Evolutionary conservation across 495 filamentous ascomycete genomes (phyloP), one percentile per base, ranked within the genome.

Genomic region (Aspergillus wentii): DNA sequence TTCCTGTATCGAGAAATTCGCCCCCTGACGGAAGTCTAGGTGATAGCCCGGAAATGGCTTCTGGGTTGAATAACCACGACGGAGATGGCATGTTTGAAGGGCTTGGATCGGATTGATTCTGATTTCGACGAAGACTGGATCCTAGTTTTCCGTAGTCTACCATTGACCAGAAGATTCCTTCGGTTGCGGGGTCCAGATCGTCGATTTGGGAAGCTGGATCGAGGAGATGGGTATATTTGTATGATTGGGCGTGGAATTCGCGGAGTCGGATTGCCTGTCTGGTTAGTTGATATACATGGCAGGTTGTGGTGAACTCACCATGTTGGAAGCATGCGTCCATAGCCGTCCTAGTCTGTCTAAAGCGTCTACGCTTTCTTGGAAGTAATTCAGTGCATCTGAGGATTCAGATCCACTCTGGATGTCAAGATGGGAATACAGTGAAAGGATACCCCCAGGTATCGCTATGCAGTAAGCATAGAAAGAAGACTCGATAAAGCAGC

Each of bases 281-380:
- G 13, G 25, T 10, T 19, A 30, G 15, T 22, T 28, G 15, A n/a
- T 3, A 5, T 30, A 15, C n/a, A n/a, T 8, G n/a, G n/a, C 2
- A n/a, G n/a, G 8, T 27, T 8, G 8, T 1, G 10, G 14, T 3
- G 8, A 14, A 41, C 51, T 0, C 41, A 55, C 55, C 38, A 55
- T 55, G 19, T 58, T 55, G 1, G 45, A 42, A 8, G 51, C 51
- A 25, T 55, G 55, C 7, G 27, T 26, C 55, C 51, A 58, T 5
- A 46, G 31, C 4, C 21, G 38, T 2, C 31, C 51, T 27, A 58
- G 33, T 32, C 45, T 28, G 5, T 49, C 35, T 10, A 58, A 25
- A 8, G 32, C 21, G 8, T 46, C 35, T 13, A 58, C 18, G 23
- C 45, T 44, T 17, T 44, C 22, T 6, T 55, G 30, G 8, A 46